Base-by-base conservation (phyloP, 768 basidiomycete species). In the Clathrus columnatus region DNA sequence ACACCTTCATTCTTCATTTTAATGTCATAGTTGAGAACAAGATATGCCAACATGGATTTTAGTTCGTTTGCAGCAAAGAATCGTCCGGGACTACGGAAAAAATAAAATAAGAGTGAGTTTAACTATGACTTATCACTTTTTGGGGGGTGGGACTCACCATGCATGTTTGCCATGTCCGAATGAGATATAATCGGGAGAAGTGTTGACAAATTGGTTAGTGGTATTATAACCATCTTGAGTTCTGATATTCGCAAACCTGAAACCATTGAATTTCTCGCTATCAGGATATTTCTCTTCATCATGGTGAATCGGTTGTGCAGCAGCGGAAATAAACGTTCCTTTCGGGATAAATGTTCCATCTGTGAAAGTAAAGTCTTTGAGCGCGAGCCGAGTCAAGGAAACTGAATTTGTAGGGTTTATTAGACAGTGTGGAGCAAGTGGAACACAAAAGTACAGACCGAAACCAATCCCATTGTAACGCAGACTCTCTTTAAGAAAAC, bases 401-500 rank as follows among this genome's bases (percentile, higher is more conserved):
- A 48, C 57, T 58, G 32, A 5, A 11, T 11, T 11, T 23, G 44
- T 20, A 18, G 26, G n/a, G 18, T 27, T 26, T n/a, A 46, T n/a
- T 8, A 21, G 5, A 41, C 41, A 24, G 10, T 16, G 45, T 16
- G 17, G 42, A 2, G 24, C 16, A 26, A 27, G 16, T 47, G 23
- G 20, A 11, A 24, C 36, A 7, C n/a, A 32, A 27, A 47, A 30
- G 8, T 10, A 61, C 68, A 26, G 44, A 68, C 69, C 27, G 8
- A 55, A 43, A 27, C 57, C 63, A 14, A 67, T 17, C 7, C 62
- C 61, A 46, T 64, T 60, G 7, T 63, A 1, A 2, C 69, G 60
- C 56, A 61, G 62, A 2, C 60, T 64, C 57, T 72, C 70, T 47
- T 62, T 62, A 43, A 72, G 50, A 57, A 72, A 69, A 50, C 70